Evolutionary conservation across 2,329 filamentous ascomycete species (phyloP), one percentile per base, ranked within the genome.

Genomic region (Fusarium goolgardi): DNA sequence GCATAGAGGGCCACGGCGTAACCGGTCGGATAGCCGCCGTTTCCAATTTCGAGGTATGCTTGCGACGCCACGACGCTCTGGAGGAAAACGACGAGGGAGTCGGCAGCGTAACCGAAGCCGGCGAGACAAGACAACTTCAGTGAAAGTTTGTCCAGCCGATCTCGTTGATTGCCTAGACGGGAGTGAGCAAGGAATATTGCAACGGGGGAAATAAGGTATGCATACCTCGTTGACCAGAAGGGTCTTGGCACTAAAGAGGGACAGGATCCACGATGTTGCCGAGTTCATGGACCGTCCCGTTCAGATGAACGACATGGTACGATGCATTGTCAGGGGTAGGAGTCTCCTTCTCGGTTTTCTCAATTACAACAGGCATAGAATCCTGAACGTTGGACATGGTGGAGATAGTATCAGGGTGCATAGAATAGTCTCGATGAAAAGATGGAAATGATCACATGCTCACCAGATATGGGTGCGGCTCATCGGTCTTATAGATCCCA

Each of bases 111-210:
- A 1, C 59, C 86, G 65, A 89, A 89, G 9, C 87, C 87, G 67
- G 88, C 89, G 46, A 90, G 79, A 69, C 85, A 84, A 76, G 89
- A 89, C 1, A 89, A 78, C 74, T 88, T 88, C 74, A 81, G 66
- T 89, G 87, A 70, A 85, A 88, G 1, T 76, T 76, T 0, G 87
- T 89, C 82, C 86, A 87, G 15, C 87, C 87, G 63, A 89, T 88
- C 69, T 89, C 83, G 69, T 89, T 86, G 61, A 84, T 84, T 3
- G 80, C 80, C 83, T 64, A 1, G 0, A 13, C 2, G 6, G 2
- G 6, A 4, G 21, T 59, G 11, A 58, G 34, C 3, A 40, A 21
- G 4, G 1, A 0, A 0, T 3, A 6, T 2, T 4, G 0, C 8
- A 1, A 2, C 0, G 2, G 3, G 4, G 18, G 8, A 5, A 12